These are phyloP conservation scores for Uronychia setigera DNA, from an alignment of 73 alveolate species.

Conservation along the genomic window DNA sequence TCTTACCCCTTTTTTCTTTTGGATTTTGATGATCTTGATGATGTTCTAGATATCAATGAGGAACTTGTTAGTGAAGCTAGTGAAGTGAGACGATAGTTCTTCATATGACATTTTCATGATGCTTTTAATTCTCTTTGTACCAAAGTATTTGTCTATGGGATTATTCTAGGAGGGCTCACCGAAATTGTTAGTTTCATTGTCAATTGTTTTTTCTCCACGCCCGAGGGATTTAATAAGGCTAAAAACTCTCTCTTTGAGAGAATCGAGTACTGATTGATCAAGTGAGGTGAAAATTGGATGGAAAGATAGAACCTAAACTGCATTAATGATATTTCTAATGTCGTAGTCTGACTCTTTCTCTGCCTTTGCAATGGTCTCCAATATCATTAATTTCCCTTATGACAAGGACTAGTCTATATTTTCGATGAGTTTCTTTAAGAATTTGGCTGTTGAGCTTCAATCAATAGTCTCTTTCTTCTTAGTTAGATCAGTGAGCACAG, in stretches of 20 bases:
- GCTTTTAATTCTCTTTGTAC: not conserved
- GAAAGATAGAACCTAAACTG: not conserved
- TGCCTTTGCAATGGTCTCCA: not conserved
- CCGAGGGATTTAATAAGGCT: not conserved
- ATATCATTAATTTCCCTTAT: not conserved
- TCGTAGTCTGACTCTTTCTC: not conserved
- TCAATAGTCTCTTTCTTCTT: not conserved
- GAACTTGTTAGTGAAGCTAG: not conserved
- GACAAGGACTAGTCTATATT: not conserved
- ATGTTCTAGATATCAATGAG: not conserved
- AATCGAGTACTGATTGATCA: not conserved
- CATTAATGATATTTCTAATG: not conserved
- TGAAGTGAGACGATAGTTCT: not conserved
- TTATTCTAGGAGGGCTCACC: not conserved
- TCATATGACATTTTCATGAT: not conserved
- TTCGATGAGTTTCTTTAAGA: not conserved
- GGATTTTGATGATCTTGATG: not conserved
- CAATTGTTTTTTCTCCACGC: not conserved
- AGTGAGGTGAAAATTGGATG: not conserved
- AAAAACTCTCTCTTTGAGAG: not conserved
- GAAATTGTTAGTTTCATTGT: not conserved
- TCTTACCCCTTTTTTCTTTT: not conserved
- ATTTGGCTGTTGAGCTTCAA: not conserved
- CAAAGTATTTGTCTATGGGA: not conserved
- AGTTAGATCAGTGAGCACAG: not conserved